phyloP scores from a whole-genome alignment of 139 green algal genomes.

The Volvox reticuliferus region DNA sequence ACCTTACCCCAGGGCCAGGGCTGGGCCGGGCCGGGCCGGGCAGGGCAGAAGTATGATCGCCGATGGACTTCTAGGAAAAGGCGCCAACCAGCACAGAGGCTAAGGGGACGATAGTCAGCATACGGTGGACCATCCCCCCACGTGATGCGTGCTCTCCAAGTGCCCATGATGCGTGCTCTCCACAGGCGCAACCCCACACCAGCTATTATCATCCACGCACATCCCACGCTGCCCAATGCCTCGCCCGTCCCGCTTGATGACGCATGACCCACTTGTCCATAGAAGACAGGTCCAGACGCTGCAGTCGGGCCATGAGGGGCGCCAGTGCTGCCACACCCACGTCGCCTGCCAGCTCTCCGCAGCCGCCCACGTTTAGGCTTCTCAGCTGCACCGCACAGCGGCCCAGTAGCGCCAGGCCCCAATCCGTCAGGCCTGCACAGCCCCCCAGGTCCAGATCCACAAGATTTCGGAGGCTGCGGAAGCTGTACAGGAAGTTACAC shows the following conservation, averaged over 20 bases:
- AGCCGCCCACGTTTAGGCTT: background rate
- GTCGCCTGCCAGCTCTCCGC: background rate
- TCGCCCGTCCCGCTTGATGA: background rate
- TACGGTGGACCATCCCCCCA: too few relatives aligned
- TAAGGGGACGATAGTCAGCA: too few relatives aligned
- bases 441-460: constrained; percentile 15
- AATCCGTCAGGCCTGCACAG: constrained; percentile 6
- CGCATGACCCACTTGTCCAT: background rate
- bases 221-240: too few relatives aligned
- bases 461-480: constrained; percentile 9
- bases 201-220: too few relatives aligned
- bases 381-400: background rate
- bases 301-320: constrained; percentile 12
- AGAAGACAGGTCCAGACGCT: constrained; percentile 31
- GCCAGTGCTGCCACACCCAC: constrained; percentile 34
- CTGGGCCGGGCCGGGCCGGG: too few relatives aligned
- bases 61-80: too few relatives aligned
- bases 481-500: constrained; percentile 23
- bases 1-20: too few relatives aligned
- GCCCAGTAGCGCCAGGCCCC: constrained; percentile 26
- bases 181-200: too few relatives aligned
- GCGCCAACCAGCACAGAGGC: too few relatives aligned
- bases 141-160: too few relatives aligned
- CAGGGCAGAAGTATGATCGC: too few relatives aligned
- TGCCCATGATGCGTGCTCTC: too few relatives aligned